Percentiles rank a stretch among this genome's conserved stretches.
phyloP scores from a whole-genome alignment of 2,329 filamentous ascomycete genomes.

The Colletotrichum musae region DNA sequence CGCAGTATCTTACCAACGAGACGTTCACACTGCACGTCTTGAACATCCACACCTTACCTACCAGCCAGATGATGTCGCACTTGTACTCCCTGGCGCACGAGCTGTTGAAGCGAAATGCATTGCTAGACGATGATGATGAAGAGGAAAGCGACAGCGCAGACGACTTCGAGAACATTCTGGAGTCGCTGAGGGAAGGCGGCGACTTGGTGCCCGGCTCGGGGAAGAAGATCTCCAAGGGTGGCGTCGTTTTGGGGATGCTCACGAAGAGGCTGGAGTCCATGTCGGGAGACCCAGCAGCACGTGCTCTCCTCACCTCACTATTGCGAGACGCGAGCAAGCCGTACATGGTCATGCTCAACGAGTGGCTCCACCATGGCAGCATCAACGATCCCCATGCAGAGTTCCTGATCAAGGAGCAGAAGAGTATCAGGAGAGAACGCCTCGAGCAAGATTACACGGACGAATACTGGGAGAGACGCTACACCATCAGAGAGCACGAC shows the following conservation, averaged over 20 bases:
- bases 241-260: conserved; percentile 89
- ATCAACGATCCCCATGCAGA: conserved; percentile 96
- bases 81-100: conserved; percentile 91
- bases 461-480: conserved; percentile 98
- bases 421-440: conserved; percentile 91
- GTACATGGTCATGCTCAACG: conserved; percentile 98
- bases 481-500: conserved; percentile 92
- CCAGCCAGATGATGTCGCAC: conserved; percentile 91
- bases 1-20: conserved; percentile 89
- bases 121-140: conserved; percentile 84
- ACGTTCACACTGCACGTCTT: conserved; percentile 94
- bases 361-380: conserved; percentile 96
- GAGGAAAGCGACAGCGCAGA: conserved; percentile 81
- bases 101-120: conserved; percentile 87
- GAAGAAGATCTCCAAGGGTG: conserved; percentile 97
- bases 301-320: conserved; percentile 84
- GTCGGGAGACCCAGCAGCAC: conserved; percentile 92
- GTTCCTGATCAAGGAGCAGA: conserved; percentile 95
- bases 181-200: conserved; percentile 88
- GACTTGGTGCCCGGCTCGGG: conserved; percentile 83
- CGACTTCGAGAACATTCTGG: conserved; percentile 93
- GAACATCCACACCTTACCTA: conserved; percentile 91
- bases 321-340: conserved; percentile 90
- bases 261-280: conserved; percentile 88
- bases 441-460: conserved; percentile 98